These are phyloP conservation scores for Plasmodium blacklocki DNA, from an alignment of 169 alveolate genomes.

Conservation along the genomic window DNA sequence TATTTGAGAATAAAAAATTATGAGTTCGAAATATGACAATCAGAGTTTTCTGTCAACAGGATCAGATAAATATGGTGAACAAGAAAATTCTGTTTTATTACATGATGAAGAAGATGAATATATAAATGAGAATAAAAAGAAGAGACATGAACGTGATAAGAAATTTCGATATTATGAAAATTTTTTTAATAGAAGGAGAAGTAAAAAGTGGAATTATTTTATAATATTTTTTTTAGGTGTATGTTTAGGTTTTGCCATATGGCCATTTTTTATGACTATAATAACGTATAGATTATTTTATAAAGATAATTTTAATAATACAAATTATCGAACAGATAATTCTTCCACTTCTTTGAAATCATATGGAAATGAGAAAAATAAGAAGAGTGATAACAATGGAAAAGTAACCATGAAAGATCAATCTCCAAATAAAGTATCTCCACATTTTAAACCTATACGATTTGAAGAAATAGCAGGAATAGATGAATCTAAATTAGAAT, in stretches of 20 bases:
- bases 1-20: constrained; percentile 19
- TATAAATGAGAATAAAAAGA: constrained; percentile 20
- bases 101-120: constrained; percentile 14
- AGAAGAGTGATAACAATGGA: constrained; percentile 28
- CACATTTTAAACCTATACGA: constrained; percentile 65
- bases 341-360: constrained; percentile 33
- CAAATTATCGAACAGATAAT: constrained; percentile 56
- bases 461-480: constrained; percentile 82
- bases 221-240: constrained; percentile 74
- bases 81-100: constrained; percentile 45
- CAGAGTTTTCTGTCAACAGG: constrained; percentile 61
- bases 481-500: constrained; percentile 94
- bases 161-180: constrained; percentile 33
- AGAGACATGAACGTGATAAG: constrained; percentile 20
- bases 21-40: constrained; percentile 63
- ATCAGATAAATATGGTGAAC: constrained; percentile 42
- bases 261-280: constrained; percentile 77
- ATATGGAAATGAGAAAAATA: constrained; percentile 71
- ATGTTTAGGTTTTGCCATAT: constrained; percentile 76
- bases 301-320: constrained; percentile 50
- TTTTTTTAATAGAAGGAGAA: constrained; percentile 54
- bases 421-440: constrained; percentile 45
- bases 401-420: constrained; percentile 28
- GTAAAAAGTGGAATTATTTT: constrained; percentile 74
- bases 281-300: constrained; percentile 71